Conservation (phyloP, 108 stramenopile species). For the Schizochytrium sp. region DNA sequence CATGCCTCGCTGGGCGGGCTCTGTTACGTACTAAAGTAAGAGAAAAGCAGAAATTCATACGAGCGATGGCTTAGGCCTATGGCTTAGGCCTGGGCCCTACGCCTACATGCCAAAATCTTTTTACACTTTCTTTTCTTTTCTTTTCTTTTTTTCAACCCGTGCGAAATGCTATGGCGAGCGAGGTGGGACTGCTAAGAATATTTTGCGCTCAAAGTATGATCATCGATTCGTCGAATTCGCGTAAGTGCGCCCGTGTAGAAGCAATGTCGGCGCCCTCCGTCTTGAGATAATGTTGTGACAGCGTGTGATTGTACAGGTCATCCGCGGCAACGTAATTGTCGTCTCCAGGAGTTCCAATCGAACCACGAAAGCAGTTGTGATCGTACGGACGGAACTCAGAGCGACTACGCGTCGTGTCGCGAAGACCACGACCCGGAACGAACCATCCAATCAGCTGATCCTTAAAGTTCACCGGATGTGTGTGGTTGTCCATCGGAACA, state of each 20-base stretch:
- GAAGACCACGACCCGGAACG: background rate
- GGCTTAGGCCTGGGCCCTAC: too few relatives aligned
- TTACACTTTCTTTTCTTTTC: too few relatives aligned
- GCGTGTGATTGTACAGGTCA: background rate
- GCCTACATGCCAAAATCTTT: too few relatives aligned
- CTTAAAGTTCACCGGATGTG: constrained; percentile 51
- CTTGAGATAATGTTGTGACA: background rate
- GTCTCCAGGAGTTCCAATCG: background rate
- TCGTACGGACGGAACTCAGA: background rate
- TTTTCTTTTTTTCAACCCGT: too few relatives aligned
- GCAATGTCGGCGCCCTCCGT: background rate
- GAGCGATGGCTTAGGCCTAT: too few relatives aligned
- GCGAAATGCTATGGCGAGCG: too few relatives aligned
- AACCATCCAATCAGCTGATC: constrained; percentile 29
- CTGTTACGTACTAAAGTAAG: background rate
- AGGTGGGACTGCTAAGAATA: too few relatives aligned
- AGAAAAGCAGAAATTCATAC: too few relatives aligned
- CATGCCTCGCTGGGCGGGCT: constrained; percentile 90
- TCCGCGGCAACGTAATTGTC: background rate
- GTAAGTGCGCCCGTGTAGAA: background rate
- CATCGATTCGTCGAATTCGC: background rate
- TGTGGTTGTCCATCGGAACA: background rate
- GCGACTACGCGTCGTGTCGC: background rate
- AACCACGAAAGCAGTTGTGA: background rate
- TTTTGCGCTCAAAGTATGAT: too few relatives aligned